Evolutionary conservation across 495 filamentous ascomycete species (phyloP), one percentile per base, ranked within the genome.

Genomic region (Podospora sp.): DNA sequence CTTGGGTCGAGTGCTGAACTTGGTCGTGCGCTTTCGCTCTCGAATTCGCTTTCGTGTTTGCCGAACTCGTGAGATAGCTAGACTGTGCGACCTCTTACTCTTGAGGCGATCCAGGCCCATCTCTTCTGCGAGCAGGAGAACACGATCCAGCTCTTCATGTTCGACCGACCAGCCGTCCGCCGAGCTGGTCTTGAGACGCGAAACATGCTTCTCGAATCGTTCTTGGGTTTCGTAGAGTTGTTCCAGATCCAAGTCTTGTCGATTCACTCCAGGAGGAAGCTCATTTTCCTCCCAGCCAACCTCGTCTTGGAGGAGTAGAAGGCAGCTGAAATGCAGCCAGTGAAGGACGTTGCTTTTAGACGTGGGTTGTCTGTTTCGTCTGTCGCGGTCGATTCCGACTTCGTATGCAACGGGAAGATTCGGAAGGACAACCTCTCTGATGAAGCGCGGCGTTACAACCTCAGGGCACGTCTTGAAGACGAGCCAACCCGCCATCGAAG

Each of bases 351-450:
- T 69, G 56, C 62, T 55, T 18, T 69, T 69, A 1, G 67, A 29
- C 12, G 67, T 65, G 46, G 67, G 67, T 46, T 69, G 67, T 26
- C 62, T 62, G 25, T 69, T 25, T 20, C 63, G 62, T 0, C 46
- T 62, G 9, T 46, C 67, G 2, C 67, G 67, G 7, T 57, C 50
- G 18, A 62, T 62, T 14, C 67, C 67, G 20, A 71, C 20, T 51
- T 72, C 66, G 69, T 71, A 76, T 16, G 69, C 69, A 12, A 66
- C 66, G 29, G 70, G 70, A 58, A 76, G 55, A 12, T 58, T 60
- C 6, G 73, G 69, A 24, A 76, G 60, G 1, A 63, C 6, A 22
- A 73, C 69, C 68, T 73, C 69, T 24, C 65, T 35, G 24, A 65
- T 52, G 20, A 65, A 66, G 5, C 21, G 4, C 1, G 6, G 20